Base-by-base conservation (phyloP, 2,329 filamentous ascomycete species). In the Ramularia endophylla region DNA sequence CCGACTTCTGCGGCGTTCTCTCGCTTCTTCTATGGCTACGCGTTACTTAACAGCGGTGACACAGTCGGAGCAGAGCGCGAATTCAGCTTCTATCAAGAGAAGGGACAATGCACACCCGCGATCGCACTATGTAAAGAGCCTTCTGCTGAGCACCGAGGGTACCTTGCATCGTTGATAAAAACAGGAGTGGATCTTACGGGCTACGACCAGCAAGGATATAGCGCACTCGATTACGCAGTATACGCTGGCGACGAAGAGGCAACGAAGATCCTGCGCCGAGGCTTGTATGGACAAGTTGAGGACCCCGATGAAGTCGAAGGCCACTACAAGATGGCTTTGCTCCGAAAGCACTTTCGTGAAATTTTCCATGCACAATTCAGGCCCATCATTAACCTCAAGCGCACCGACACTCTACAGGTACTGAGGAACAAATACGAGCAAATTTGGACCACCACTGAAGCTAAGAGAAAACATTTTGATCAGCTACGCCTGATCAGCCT, bases 111-210 rank as follows among this genome's bases (percentile, higher is more conserved):
- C 18, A 58, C 63, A 0, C 58, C 64, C 5, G 58, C 59, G n/a
- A 62, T 65, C 15, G 63, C 61, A 1, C 47, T 69, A 13, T 63
- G 58, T 50, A 67, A 63, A 40, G 66, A 68, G 40, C 63, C 63
- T 1, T 66, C 60, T 0, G 44, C 48, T 1, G 65, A 69, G 47
- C 55, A 67, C 39, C 49, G 56, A 1, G 39, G 48, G 1, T 66
- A 67, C 40, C 44, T 68, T 3, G 38, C 38, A 5, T 56, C 63
- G 27, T 43, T 68, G 19, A 47, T 66, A 1, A 51, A 60, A 7
- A 53, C 53, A 1, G 61, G 63, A 1, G 63, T 55, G 5, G 55
- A 66, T 35, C 30, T 67, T 42, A 48, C 55, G 15, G 43, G 56
- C 3, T 38, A 51, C 2, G 65, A 69, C 31, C 51, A 59, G 5